These are phyloP conservation scores for Aspergillus sp. DNA, from an alignment of 2,329 filamentous ascomycete genomes.

Conservation along the genomic window DNA sequence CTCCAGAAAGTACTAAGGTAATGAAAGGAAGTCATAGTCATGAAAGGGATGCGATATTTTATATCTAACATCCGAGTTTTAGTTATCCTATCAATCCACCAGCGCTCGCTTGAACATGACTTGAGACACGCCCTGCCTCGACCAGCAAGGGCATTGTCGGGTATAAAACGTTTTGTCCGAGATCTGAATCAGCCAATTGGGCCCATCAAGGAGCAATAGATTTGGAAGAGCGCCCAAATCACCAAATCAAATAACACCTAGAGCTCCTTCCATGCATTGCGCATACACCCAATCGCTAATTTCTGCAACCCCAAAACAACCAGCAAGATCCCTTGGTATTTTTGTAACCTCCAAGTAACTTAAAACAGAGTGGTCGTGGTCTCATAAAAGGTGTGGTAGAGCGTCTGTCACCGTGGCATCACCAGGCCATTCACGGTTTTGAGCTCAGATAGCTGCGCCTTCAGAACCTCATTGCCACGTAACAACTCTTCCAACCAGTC, in stretches of 20 bases:
- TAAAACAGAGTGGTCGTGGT: conserved; percentile 19
- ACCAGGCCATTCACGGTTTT: conserved; percentile 37
- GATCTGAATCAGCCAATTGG: neutral
- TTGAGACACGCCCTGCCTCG: neutral
- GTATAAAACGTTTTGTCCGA: neutral
- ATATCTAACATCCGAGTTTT: too few species aligned
- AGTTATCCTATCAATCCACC: neutral
- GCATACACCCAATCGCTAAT: neutral
- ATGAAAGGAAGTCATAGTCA: too few species aligned
- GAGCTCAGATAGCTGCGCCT: conserved; percentile 52
- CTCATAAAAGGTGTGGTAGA: conserved; percentile 11
- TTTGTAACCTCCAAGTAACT: neutral
- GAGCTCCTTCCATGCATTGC: neutral
- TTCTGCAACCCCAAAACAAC: neutral
- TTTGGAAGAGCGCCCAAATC: neutral
- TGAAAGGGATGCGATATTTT: too few species aligned
- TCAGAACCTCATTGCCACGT: conserved; percentile 64
- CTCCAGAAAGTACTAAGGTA: too few species aligned
- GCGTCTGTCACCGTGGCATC: conserved; percentile 31
- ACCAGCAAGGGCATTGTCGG: neutral
- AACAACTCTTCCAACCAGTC: conserved; percentile 76
- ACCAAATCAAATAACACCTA: neutral
- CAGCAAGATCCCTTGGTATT: neutral
- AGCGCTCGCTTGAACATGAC: neutral
- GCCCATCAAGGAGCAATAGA: neutral